phyloP scores from a whole-genome alignment of 305 asterid genomes.

The Solanum hybrid region DNA sequence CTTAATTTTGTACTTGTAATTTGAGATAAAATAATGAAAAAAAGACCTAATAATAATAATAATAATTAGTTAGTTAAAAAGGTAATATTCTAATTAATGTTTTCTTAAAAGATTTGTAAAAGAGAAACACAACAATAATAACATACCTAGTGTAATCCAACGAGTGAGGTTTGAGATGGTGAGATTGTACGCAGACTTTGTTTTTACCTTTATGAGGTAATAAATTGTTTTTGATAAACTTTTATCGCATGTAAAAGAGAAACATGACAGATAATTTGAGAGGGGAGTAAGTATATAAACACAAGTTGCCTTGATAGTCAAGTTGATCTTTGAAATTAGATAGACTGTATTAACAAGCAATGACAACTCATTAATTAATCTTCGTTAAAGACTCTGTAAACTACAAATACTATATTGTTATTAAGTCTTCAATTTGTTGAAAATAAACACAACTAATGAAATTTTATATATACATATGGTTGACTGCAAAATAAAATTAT shows the following conservation, averaged over 20 bases:
- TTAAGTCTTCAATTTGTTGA: neutral
- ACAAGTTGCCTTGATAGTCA: neutral
- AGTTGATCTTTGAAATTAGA: neutral
- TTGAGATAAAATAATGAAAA: neutral
- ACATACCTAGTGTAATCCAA: neutral
- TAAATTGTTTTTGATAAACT: neutral
- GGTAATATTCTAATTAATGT: too few relatives aligned
- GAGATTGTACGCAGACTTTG: neutral
- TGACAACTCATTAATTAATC: neutral
- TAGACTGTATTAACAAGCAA: neutral
- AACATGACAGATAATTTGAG: neutral
- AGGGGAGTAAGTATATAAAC: neutral
- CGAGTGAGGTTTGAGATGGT: neutral
- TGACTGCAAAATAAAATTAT: neutral
- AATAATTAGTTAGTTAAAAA: too few relatives aligned
- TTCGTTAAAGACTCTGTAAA: neutral
- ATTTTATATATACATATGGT: neutral
- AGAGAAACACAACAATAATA: neutral
- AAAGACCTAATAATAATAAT: neutral
- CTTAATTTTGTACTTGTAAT: neutral
- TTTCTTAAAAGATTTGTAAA: neutral
- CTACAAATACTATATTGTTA: neutral
- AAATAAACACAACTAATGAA: neutral
- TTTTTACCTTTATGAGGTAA: neutral
- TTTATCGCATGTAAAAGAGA: neutral